These are phyloP conservation scores for Linnemannia elongata DNA, from an alignment of 192 early-diverging fungal species.

Conservation along the genomic window DNA sequence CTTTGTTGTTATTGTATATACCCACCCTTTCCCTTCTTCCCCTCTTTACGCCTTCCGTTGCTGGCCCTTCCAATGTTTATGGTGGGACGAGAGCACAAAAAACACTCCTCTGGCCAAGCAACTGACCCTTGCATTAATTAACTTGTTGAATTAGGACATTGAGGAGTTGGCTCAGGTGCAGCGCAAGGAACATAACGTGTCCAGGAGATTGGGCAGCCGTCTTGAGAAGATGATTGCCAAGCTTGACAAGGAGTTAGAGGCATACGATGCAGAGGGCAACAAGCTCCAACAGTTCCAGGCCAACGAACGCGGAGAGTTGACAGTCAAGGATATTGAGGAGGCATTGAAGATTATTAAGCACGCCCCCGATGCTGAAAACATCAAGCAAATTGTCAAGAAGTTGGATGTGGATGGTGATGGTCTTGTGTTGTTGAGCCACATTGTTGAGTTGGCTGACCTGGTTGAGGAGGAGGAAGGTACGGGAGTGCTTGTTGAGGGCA, in stretches of 20 bases:
- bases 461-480: conserved; percentile 74
- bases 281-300: conserved; percentile 76
- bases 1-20: neutral
- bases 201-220: conserved; percentile 70
- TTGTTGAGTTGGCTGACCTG: conserved; percentile 67
- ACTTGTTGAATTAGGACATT: conserved; percentile 56
- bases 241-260: conserved; percentile 78
- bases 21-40: neutral
- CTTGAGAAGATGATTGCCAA: conserved; percentile 86
- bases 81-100: neutral
- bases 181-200: conserved; percentile 67
- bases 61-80: neutral
- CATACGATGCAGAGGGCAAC: conserved; percentile 74
- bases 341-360: conserved; percentile 76
- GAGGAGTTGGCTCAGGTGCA: conserved; percentile 68
- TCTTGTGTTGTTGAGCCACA: conserved; percentile 71
- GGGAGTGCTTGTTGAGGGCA: conserved; percentile 68
- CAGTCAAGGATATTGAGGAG: conserved; percentile 75
- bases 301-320: conserved; percentile 75
- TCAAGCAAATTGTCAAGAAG: conserved; percentile 81
- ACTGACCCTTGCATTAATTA: conserved; percentile 4
- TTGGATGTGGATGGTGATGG: conserved; percentile 82
- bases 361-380: conserved; percentile 75
- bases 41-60: neutral
- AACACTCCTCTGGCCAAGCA: too few species aligned